Evolutionary conservation across 257 asterid species (phyloP).

Genomic region (Paulownia fortunei): DNA sequence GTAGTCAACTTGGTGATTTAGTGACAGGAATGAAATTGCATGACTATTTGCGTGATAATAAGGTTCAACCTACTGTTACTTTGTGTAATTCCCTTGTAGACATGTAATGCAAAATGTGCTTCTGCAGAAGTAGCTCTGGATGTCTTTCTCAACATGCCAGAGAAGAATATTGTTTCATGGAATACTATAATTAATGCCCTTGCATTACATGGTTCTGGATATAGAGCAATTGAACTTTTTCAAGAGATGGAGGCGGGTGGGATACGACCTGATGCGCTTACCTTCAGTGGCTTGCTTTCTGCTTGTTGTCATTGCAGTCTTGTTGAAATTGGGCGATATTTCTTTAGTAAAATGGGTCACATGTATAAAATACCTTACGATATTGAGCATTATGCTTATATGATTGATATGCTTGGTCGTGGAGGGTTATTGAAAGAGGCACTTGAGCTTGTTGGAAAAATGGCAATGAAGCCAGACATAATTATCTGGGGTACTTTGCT

Average conservation of each 20-base stretch:
- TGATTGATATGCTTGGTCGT: conserved; percentile 68
- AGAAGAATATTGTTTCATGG: conserved; percentile 63
- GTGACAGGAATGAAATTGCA: conserved; percentile 53
- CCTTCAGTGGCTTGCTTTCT: conserved; percentile 63
- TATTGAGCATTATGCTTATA: conserved; percentile 64
- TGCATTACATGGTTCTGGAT: conserved; percentile 61
- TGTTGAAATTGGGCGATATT: conserved; percentile 48
- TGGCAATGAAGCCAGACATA: conserved; percentile 60
- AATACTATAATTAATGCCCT: conserved; percentile 63
- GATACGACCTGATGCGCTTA: conserved; percentile 57
- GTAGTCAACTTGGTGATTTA: conserved; percentile 64
- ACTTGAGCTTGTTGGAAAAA: conserved; percentile 49
- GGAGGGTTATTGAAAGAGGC: conserved; percentile 62
- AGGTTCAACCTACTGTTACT: conserved; percentile 36
- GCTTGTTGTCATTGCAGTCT: conserved; percentile 78
- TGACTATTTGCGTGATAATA: conserved; percentile 30
- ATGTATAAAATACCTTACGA: conserved; percentile 42
- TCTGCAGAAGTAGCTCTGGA: conserved; percentile 49
- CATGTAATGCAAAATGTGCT: conserved; percentile 85
- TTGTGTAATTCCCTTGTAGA: conserved; percentile 59
- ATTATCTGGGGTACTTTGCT: conserved; percentile 68
- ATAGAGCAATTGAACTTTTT: conserved; percentile 55
- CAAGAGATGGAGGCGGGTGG: conserved; percentile 59
- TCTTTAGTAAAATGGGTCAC: conserved; percentile 50
- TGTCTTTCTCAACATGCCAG: conserved; percentile 42